Conservation (phyloP, 129 eudicot genomes). For the Helichrysum umbraculigerum region DNA sequence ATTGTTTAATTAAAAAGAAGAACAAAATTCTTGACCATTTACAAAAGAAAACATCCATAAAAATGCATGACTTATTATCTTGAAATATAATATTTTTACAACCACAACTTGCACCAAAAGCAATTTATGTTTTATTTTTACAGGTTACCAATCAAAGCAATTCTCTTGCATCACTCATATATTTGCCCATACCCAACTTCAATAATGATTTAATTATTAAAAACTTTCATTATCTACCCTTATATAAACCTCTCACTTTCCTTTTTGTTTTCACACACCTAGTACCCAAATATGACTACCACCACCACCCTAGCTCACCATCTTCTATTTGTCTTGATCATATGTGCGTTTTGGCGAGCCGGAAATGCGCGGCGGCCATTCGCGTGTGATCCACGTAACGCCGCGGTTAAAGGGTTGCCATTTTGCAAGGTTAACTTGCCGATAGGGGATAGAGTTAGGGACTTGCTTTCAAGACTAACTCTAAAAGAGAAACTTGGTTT, state of each 20-base stretch:
- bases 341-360: slow-evolving; percentile 12
- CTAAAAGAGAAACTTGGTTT: slow-evolving; percentile 62
- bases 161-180: slow-evolving; percentile 24
- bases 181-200: slow-evolving; percentile 25
- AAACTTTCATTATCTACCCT: background rate
- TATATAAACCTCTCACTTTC: slow-evolving; percentile 24
- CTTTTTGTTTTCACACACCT: slow-evolving; percentile 10
- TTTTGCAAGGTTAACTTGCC: slow-evolving; percentile 53
- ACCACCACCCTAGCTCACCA: slow-evolving; percentile 24
- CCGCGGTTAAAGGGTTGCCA: slow-evolving; percentile 35
- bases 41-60: background rate
- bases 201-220: background rate
- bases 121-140: slow-evolving; percentile 25
- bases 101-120: slow-evolving; percentile 37
- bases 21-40: background rate
- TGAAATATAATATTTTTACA: slow-evolving; percentile 4
- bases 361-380: slow-evolving; percentile 44
- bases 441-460: slow-evolving; percentile 46
- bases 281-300: slow-evolving; percentile 21
- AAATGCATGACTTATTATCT: slow-evolving; percentile 24
- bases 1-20: background rate
- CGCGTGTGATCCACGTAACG: slow-evolving; percentile 55
- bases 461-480: slow-evolving; percentile 58
- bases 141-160: slow-evolving; percentile 5
- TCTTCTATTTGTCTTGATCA: slow-evolving; percentile 8